A percentile compares a stretch with the other conserved stretches of the same genome.
Evolutionary conservation across 1,284 basidiomycete species (phyloP).

Genomic region (Marasmius oreades): DNA sequence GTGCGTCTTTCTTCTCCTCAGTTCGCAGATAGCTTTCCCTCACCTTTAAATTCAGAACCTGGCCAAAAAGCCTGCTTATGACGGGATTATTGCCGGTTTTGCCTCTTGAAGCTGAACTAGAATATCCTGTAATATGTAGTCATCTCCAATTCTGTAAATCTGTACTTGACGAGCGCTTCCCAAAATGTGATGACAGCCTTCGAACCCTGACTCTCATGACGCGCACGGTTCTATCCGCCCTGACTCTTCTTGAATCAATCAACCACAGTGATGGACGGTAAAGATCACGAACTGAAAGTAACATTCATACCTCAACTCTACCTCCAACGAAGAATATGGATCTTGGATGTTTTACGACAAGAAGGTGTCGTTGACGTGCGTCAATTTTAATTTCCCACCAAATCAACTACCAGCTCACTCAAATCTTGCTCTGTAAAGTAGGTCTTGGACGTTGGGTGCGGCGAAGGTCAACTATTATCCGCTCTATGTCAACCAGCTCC

Average conservation of each 20-base stretch:
- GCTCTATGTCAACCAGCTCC: slow-evolving; percentile 70
- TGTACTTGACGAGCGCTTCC: too few species aligned
- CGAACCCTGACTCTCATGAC: too few species aligned
- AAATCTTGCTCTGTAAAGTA: slow-evolving; percentile 24
- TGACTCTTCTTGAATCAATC: background rate
- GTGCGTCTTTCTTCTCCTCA: slow-evolving; percentile 23
- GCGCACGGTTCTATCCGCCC: too few species aligned
- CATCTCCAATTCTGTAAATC: too few species aligned
- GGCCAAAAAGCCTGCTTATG: slow-evolving; percentile 37
- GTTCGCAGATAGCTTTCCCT: background rate
- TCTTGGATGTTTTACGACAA: slow-evolving; percentile 58
- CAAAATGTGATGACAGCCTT: too few species aligned
- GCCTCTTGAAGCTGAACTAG: background rate
- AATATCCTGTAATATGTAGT: background rate
- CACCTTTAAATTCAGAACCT: slow-evolving; percentile 25
- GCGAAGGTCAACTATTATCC: slow-evolving; percentile 69
- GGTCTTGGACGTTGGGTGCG: slow-evolving; percentile 81
- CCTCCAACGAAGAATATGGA: slow-evolving; percentile 69
- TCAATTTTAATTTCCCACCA: slow-evolving; percentile 11
- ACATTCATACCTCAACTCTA: slow-evolving; percentile 72
- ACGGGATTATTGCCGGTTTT: slow-evolving; percentile 36
- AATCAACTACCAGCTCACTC: slow-evolving; percentile 7
- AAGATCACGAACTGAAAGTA: slow-evolving; percentile 43
- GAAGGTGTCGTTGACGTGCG: slow-evolving; percentile 58
- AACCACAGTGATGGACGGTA: background rate